Evolutionary conservation across 257 asterid species (phyloP).

Genomic region (Anisodus tanguticus): DNA sequence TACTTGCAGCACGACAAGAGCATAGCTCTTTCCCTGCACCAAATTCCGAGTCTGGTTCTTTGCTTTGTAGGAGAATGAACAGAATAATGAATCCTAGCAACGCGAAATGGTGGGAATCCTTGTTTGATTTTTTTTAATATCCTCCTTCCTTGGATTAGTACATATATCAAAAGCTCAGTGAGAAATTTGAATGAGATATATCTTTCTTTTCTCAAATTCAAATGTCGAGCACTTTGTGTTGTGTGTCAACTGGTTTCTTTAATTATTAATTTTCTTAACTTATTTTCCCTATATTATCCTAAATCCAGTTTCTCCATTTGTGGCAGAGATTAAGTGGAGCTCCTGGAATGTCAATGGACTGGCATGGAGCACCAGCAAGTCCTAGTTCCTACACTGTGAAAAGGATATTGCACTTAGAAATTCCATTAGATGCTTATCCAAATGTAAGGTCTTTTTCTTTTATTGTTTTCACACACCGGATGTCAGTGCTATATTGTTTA

Average conservation of each 20-base stretch:
- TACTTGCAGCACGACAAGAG: neutral
- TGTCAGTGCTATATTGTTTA: neutral
- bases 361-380: conserved; percentile 98
- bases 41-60: neutral
- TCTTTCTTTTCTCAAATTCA: neutral
- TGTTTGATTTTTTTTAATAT: too few species aligned
- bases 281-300: neutral
- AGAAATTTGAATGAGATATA: too few species aligned
- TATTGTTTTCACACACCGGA: neutral
- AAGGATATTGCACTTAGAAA: conserved; percentile 88
- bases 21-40: too few species aligned
- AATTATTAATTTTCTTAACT: neutral
- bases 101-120: too few species aligned
- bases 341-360: conserved; percentile 96
- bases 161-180: too few species aligned
- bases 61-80: neutral
- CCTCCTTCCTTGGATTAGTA: too few species aligned
- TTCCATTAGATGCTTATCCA: conserved; percentile 92
- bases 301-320: conserved; percentile 16
- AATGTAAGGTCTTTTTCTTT: conserved; percentile 53
- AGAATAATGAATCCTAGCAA: neutral
- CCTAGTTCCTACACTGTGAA: conserved; percentile 91
- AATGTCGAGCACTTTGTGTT: neutral
- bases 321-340: conserved; percentile 80
- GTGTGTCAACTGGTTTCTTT: neutral